phyloP scores from a whole-genome alignment of 2,329 filamentous ascomycete genomes.

The Juglanconis oblonga region DNA sequence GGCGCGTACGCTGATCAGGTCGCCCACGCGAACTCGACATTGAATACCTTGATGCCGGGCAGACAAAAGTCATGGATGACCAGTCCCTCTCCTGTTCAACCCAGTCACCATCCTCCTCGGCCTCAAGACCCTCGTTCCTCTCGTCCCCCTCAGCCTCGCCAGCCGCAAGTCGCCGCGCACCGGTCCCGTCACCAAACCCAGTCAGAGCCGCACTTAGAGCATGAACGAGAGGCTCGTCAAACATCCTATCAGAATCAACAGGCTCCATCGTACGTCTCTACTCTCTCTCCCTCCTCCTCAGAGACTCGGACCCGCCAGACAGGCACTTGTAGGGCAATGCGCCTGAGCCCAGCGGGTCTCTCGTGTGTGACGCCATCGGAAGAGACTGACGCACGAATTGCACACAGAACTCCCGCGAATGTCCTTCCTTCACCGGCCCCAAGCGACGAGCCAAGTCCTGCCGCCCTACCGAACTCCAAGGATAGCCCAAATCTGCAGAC shows the following conservation, averaged over 20 bases:
- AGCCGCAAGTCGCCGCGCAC: not conserved
- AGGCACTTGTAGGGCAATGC: not conserved
- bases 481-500: constrained; percentile 31
- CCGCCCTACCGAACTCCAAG: constrained; percentile 30
- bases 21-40: constrained; percentile 29
- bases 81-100: constrained; percentile 14
- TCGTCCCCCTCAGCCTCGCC: not conserved
- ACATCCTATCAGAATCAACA: not conserved
- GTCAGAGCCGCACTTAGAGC: not conserved
- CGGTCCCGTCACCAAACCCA: not conserved
- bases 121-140: not conserved
- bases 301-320: no score
- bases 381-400: not conserved
- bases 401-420: constrained; percentile 19
- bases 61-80: constrained; percentile 29
- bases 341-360: not conserved
- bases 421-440: constrained; percentile 61
- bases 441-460: constrained; percentile 58
- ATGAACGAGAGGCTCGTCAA: not conserved
- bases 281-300: not conserved
- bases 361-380: not conserved
- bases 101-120: constrained; percentile 1
- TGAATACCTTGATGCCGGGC: constrained; percentile 27
- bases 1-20: constrained; percentile 19
- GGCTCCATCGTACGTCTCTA: not conserved